phyloP scores from a whole-genome alignment of 2,329 filamentous ascomycete genomes.

The Elsinoe fawcettii region DNA sequence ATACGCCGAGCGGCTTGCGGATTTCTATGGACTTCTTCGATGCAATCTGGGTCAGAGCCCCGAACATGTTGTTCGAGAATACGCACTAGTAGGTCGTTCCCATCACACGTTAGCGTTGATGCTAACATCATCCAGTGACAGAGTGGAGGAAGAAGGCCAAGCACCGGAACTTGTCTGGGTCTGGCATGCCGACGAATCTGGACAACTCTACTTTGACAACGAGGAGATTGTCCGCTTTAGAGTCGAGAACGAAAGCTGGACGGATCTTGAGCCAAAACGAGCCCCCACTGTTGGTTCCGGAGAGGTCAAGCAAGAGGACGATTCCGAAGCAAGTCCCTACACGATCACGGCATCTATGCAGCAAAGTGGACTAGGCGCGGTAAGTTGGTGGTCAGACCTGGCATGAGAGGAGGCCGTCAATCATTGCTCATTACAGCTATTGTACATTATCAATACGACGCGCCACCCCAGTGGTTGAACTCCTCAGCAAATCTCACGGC shows the following conservation, averaged over 20 bases:
- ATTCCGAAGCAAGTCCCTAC: slow-evolving; percentile 62
- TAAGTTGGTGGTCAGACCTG: slow-evolving; percentile 34
- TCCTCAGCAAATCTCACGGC: slow-evolving; percentile 67
- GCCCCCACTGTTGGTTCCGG: slow-evolving; percentile 51
- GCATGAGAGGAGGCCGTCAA: slow-evolving; percentile 3
- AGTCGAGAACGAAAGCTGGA: slow-evolving; percentile 82
- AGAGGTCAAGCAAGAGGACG: slow-evolving; percentile 53
- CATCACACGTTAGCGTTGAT: not conserved
- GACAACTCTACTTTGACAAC: slow-evolving; percentile 74
- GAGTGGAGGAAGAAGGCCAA: slow-evolving; percentile 51
- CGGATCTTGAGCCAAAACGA: slow-evolving; percentile 80
- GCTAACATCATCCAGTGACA: slow-evolving; percentile 25
- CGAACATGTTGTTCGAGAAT: slow-evolving; percentile 65
- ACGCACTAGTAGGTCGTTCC: slow-evolving; percentile 58
- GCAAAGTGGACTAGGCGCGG: slow-evolving; percentile 40
- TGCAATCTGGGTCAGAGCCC: slow-evolving; percentile 69
- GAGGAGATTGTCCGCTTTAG: slow-evolving; percentile 83
- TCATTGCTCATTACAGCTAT: slow-evolving; percentile 2
- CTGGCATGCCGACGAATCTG: slow-evolving; percentile 65
- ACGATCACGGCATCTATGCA: slow-evolving; percentile 50
- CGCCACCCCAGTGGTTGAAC: slow-evolving; percentile 59
- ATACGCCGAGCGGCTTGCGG: slow-evolving; percentile 64
- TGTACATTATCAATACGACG: slow-evolving; percentile 8
- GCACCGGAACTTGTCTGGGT: slow-evolving; percentile 50
- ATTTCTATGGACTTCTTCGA: slow-evolving; percentile 90